These are phyloP conservation scores for Berberis thunbergii DNA, from an alignment of 164 flowering plant species.

Conservation along the genomic window DNA sequence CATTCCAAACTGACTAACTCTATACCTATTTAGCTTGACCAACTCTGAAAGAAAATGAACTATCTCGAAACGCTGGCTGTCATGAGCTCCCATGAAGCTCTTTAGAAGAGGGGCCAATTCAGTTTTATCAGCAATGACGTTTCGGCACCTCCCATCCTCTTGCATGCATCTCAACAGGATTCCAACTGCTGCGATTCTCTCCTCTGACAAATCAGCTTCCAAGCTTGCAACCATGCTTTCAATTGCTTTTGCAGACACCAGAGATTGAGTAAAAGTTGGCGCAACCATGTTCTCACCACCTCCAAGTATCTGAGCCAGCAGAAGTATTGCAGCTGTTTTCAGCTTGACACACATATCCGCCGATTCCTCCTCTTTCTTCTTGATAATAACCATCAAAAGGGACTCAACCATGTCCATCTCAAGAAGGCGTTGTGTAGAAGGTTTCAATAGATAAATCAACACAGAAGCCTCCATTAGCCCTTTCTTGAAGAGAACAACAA, in stretches of 20 bases:
- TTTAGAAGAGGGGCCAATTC: slow-evolving; percentile 51
- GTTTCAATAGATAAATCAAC: slow-evolving; percentile 49
- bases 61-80: slow-evolving; percentile 49
- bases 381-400: slow-evolving; percentile 38
- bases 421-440: slow-evolving; percentile 27
- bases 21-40: slow-evolving; percentile 56
- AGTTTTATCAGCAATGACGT: slow-evolving; percentile 55
- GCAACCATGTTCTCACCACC: slow-evolving; percentile 21
- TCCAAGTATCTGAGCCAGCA: slow-evolving; percentile 41
- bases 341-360: slow-evolving; percentile 42
- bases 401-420: slow-evolving; percentile 58
- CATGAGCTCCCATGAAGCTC: slow-evolving; percentile 38
- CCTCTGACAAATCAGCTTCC: slow-evolving; percentile 39
- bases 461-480: slow-evolving; percentile 69
- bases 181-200: slow-evolving; percentile 60
- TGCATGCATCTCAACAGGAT: slow-evolving; percentile 56
- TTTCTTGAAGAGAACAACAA: slow-evolving; percentile 59
- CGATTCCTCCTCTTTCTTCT: slow-evolving; percentile 29
- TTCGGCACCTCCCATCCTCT: slow-evolving; percentile 59
- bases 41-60: slow-evolving; percentile 51
- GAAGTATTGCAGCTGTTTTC: slow-evolving; percentile 47
- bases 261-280: slow-evolving; percentile 19
- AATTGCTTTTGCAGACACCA: slow-evolving; percentile 33
- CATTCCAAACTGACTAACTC: background rate
- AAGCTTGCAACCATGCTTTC: slow-evolving; percentile 38